Evolutionary conservation across 768 basidiomycete species (phyloP).

Genomic region (Exsudoporus frostii): DNA sequence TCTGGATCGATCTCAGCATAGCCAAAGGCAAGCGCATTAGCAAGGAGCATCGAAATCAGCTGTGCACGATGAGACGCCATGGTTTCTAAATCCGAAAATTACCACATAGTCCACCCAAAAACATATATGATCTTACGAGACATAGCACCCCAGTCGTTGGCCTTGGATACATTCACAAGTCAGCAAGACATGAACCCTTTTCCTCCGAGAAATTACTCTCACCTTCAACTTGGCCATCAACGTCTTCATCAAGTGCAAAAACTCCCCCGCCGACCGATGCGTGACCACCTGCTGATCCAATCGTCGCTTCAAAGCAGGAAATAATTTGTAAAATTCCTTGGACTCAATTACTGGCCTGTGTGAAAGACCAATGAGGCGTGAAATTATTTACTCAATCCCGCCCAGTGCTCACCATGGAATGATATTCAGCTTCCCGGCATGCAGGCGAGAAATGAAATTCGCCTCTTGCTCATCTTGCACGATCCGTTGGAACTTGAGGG

Average conservation of each 20-base stretch:
- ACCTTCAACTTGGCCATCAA: constrained; percentile 72
- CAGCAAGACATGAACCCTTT: neutral
- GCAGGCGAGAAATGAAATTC: constrained; percentile 61
- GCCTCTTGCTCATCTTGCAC: constrained; percentile 58
- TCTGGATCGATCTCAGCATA: constrained; percentile 44
- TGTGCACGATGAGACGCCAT: constrained; percentile 48
- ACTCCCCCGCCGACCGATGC: constrained; percentile 50
- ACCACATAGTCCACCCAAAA: neutral
- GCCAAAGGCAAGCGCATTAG: constrained; percentile 48
- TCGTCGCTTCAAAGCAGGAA: constrained; percentile 42
- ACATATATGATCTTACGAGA: constrained; percentile 43
- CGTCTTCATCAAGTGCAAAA: constrained; percentile 56
- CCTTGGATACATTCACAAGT: constrained; percentile 29
- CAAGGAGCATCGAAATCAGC: constrained; percentile 39
- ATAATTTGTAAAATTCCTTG: constrained; percentile 55
- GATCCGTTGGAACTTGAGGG: constrained; percentile 57
- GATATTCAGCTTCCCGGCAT: constrained; percentile 52
- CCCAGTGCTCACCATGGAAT: constrained; percentile 47
- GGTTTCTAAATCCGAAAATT: constrained; percentile 35
- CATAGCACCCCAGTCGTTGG: constrained; percentile 63
- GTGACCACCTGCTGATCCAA: constrained; percentile 49
- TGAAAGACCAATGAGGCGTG: neutral
- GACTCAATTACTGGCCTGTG: constrained; percentile 58
- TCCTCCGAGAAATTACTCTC: neutral
- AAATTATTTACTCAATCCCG: neutral